Evolutionary conservation across 2,329 filamentous ascomycete species (phyloP), one percentile per base, ranked within the genome.

Genomic region (Capronia epimyces): DNA sequence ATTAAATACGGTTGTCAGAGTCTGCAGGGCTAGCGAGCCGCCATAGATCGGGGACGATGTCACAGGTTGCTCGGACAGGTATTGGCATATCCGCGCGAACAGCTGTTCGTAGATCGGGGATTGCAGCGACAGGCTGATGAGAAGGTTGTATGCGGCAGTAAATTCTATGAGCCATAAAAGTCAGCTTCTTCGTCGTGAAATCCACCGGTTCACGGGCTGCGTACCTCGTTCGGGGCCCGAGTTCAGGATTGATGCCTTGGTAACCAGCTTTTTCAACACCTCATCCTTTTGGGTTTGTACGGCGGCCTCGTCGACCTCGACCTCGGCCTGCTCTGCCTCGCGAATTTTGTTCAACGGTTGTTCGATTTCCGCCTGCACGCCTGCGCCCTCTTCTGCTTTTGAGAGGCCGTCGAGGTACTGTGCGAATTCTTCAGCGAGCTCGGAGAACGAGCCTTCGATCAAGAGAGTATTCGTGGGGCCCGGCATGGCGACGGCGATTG

Each of bases 1-100:
- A 79, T 98, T 98, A 84, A 97, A 98, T 66, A 98, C 83, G 63
- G 90, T 96, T 66, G 88, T 89, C 62, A 98, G 81, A 63, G 93
- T 86, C 61, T 89, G 89, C 62, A 97, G 84, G 59, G 89, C 89
- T 60, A 98, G 81, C 43, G 86, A 85, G 57, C 86, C 78, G 62
- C 90, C 89, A 74, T 95, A 90, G 62, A 84, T 76, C 47, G 89
- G 87, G 44, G 91, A 95, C 56, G 87, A 87, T 56, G 84, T 82
- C 67, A 97, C 82, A 58, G 93, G 91, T 69, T 88, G 86, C 25
- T 62, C 56, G 60, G 82, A 82, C 66, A 98, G 87, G 74, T 94
- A 91, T 65, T 83, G 78, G 81, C 93, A 97, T 65, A 98, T 84
- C 63, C 81, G 80, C 53, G 88, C 86, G 60, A 98, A 83, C 75